Conservation (phyloP, 1,284 basidiomycete species). For the Irpex rosettiformis region DNA sequence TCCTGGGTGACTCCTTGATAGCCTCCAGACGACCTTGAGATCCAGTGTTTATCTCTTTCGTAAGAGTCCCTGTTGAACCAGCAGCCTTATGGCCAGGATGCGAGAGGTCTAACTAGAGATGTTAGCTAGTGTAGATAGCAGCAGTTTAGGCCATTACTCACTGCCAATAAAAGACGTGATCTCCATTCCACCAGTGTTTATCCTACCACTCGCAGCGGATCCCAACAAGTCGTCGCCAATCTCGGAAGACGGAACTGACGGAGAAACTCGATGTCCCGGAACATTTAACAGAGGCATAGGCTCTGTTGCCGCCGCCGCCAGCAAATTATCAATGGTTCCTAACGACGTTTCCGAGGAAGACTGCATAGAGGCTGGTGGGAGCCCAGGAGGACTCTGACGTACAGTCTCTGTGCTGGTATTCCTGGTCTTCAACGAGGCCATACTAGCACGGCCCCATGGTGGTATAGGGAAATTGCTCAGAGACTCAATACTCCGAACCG, state of each 20-base stretch:
- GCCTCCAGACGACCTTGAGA: background rate
- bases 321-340: background rate
- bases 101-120: slow-evolving; percentile 8
- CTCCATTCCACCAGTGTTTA: slow-evolving; percentile 54
- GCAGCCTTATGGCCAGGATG: slow-evolving; percentile 17
- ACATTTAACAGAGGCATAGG: background rate
- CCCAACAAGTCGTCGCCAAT: slow-evolving; percentile 13
- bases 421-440: slow-evolving; percentile 10
- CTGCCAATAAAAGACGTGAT: slow-evolving; percentile 75
- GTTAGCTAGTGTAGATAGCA: background rate
- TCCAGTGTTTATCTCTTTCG: background rate
- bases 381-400: slow-evolving; percentile 10
- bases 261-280: slow-evolving; percentile 9
- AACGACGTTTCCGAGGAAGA: background rate
- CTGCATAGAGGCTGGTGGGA: background rate
- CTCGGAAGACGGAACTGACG: slow-evolving; percentile 33
- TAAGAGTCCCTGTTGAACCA: slow-evolving; percentile 13
- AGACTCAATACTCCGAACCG: slow-evolving; percentile 31
- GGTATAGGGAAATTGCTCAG: slow-evolving; percentile 69
- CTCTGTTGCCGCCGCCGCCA: background rate
- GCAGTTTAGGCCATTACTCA: slow-evolving; percentile 29
- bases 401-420: background rate
- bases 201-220: slow-evolving; percentile 21
- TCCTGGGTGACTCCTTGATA: slow-evolving; percentile 2
- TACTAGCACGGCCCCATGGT: slow-evolving; percentile 35